Conservation (phyloP, 352 stramenopile species). For the Globisporangium barbulae region DNA sequence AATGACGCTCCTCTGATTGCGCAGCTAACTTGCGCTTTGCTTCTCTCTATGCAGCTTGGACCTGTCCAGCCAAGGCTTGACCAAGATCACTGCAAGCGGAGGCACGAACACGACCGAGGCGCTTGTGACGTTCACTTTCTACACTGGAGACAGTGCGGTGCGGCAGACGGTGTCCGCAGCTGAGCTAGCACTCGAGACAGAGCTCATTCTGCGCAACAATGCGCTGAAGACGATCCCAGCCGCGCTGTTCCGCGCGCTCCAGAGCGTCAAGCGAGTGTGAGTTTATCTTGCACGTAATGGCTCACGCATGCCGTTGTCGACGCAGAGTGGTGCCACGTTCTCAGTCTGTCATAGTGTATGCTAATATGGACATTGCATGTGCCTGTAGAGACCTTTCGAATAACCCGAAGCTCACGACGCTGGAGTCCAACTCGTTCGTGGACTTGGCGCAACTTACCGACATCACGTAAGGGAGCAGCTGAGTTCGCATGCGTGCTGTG, state of each 20-base stretch:
- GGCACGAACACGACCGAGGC: slow-evolving; percentile 2
- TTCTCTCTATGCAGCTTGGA: slow-evolving; percentile 28
- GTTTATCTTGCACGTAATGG: slow-evolving; percentile 2
- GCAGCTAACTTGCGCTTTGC: background rate
- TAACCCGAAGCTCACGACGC: slow-evolving; percentile 45
- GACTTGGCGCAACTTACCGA: slow-evolving; percentile 35
- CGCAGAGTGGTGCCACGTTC: background rate
- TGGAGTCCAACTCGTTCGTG: slow-evolving; percentile 47
- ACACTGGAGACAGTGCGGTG: slow-evolving; percentile 16
- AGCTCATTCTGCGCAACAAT: slow-evolving; percentile 51
- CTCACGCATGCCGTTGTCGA: background rate
- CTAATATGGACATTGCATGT: background rate
- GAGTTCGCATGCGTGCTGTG: background rate
- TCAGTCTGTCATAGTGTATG: background rate
- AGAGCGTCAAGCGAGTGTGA: slow-evolving; percentile 37
- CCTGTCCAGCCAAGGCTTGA: slow-evolving; percentile 30
- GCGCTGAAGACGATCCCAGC: slow-evolving; percentile 34
- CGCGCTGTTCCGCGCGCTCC: slow-evolving; percentile 40
- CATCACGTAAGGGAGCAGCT: slow-evolving; percentile 30
- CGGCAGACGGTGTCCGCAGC: slow-evolving; percentile 16
- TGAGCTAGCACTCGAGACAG: slow-evolving; percentile 28
- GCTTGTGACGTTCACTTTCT: slow-evolving; percentile 28
- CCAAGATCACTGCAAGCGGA: slow-evolving; percentile 26
- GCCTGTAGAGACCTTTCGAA: slow-evolving; percentile 42
- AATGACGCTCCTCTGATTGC: background rate